phyloP scores from a whole-genome alignment of 1,139 yeast genomes.

The Sugiyamaella novakii region DNA sequence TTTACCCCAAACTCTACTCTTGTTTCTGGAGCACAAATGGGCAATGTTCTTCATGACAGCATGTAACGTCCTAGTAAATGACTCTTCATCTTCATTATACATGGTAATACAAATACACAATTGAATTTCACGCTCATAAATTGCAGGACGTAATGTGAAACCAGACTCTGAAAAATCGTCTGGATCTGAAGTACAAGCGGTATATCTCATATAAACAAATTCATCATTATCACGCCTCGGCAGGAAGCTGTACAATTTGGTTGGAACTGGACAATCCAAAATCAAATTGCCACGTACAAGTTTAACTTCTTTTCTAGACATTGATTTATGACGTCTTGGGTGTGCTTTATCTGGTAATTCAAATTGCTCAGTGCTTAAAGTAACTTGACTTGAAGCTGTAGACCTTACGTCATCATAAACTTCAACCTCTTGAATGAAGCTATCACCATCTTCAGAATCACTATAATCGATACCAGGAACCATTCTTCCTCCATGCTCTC shows the following conservation, averaged over 20 bases:
- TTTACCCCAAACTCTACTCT: constrained; percentile 88
- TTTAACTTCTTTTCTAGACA: constrained; percentile 61
- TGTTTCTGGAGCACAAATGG: constrained; percentile 76
- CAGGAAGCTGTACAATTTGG: constrained; percentile 73
- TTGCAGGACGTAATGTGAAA: constrained; percentile 80
- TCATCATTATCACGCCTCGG: constrained; percentile 88
- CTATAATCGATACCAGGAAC: constrained; percentile 32
- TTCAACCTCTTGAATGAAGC: constrained; percentile 35
- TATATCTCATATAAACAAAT: constrained; percentile 90
- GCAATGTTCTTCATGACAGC: constrained; percentile 91
- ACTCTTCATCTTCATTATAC: constrained; percentile 91
- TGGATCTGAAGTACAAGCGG: constrained; percentile 91
- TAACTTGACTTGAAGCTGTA: constrained; percentile 31
- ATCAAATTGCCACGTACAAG: constrained; percentile 78
- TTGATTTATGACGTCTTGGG: constrained; percentile 61
- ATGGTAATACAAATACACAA: constrained; percentile 87
- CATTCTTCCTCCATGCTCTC: constrained; percentile 26
- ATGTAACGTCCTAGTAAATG: constrained; percentile 90
- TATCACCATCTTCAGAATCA: constrained; percentile 37
- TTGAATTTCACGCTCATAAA: constrained; percentile 85
- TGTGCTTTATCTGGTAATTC: constrained; percentile 53
- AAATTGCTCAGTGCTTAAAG: constrained; percentile 33
- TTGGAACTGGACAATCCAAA: constrained; percentile 90
- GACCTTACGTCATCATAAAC: constrained; percentile 36
- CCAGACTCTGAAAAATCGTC: constrained; percentile 80